A percentile compares a stretch with the other conserved stretches of the same genome.
Evolutionary conservation across 805 yeast genomes (phyloP).

Genomic region (Ogataea kodamae): DNA sequence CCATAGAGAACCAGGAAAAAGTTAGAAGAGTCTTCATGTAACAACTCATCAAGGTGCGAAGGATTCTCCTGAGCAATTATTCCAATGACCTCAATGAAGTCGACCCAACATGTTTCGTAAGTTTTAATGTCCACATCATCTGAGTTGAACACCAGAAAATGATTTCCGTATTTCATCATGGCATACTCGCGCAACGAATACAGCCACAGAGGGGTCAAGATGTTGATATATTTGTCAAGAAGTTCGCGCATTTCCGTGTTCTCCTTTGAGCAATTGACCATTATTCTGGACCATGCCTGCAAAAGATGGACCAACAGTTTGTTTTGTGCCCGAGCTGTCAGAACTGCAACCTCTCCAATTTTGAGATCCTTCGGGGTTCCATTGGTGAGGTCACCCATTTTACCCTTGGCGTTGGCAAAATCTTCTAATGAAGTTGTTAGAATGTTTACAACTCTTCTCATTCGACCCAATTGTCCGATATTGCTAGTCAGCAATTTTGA

Average conservation of each 20-base stretch:
- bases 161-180: conserved; percentile 51
- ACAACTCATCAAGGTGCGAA: conserved; percentile 40
- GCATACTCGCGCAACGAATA: conserved; percentile 72
- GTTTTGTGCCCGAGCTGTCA: conserved; percentile 43
- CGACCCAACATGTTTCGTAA: conserved; percentile 68
- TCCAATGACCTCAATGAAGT: conserved; percentile 72
- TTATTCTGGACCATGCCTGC: conserved; percentile 71
- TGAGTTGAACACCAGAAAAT: conserved; percentile 31
- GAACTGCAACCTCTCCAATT: conserved; percentile 54
- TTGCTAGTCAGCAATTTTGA: conserved; percentile 71
- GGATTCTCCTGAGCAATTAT: conserved; percentile 53
- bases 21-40: conserved; percentile 56
- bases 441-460: conserved; percentile 58
- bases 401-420: conserved; percentile 31
- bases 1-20: conserved; percentile 81
- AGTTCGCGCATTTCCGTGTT: conserved; percentile 47
- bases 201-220: conserved; percentile 77
- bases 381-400: conserved; percentile 20
- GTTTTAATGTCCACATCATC: conserved; percentile 43
- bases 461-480: conserved; percentile 45
- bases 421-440: conserved; percentile 66
- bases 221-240: conserved; percentile 51
- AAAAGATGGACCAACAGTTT: conserved; percentile 58
- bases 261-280: conserved; percentile 29
- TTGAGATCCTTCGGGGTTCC: conserved; percentile 35